Percentiles rank a stretch among this genome's conserved stretches.
phyloP scores from a whole-genome alignment of 129 eudicot species.

The Rutidosis leptorrhynchoides region DNA sequence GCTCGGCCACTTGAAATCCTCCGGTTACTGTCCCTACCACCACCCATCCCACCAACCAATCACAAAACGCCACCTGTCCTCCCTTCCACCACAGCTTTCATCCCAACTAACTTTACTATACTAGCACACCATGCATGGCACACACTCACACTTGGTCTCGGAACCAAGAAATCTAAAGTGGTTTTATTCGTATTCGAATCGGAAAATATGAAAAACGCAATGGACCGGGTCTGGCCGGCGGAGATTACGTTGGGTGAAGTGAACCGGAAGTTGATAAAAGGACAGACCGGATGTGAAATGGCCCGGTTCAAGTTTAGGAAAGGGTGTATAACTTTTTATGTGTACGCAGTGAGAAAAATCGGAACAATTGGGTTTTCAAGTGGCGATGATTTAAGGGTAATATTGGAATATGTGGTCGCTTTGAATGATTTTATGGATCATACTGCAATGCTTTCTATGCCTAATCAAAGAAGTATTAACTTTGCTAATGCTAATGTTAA shows the following conservation, averaged over 20 bases:
- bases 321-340: constrained; percentile 94
- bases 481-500: constrained; percentile 32
- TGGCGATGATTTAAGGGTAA: constrained; percentile 68
- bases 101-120: constrained; percentile 93
- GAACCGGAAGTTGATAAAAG: constrained; percentile 67
- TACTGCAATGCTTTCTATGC: constrained; percentile 96
- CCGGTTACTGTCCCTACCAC: constrained; percentile 76
- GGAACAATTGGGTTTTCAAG: constrained; percentile 59
- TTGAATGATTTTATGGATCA: constrained; percentile 93
- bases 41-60: constrained; percentile 30
- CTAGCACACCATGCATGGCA: constrained; percentile 99
- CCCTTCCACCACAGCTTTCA: constrained; percentile 68
- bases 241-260: constrained; percentile 84
- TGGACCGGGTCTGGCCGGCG: constrained; percentile 73
- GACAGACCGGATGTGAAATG: constrained; percentile 63
- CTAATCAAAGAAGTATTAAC: constrained; percentile 67
- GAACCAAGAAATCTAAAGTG: constrained; percentile 84
- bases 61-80: constrained; percentile 31
- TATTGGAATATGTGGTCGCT: constrained; percentile 71
- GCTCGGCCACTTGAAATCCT: constrained; percentile 69
- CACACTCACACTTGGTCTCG: constrained; percentile 94
- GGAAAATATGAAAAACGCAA: constrained; percentile 44
- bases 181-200: constrained; percentile 73
- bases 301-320: constrained; percentile 90
- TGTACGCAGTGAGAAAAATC: constrained; percentile 62